Conservation (phyloP, 805 yeast species). For the Zygosaccharomyces kombuchaensis region DNA sequence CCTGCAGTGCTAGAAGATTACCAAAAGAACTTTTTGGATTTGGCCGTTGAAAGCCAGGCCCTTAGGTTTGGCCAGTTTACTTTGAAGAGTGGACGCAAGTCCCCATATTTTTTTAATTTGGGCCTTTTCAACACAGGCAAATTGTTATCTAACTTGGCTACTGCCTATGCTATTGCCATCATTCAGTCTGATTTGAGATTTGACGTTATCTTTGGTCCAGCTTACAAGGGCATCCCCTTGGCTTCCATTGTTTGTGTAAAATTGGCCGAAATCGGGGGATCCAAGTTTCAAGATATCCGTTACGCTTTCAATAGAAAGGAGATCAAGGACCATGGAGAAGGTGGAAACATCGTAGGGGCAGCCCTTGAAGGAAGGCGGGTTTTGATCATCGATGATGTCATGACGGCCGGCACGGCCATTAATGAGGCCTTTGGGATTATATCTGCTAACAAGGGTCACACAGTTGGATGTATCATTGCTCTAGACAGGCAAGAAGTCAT, state of each 20-base stretch:
- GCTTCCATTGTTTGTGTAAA: slow-evolving; percentile 92
- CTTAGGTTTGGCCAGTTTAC: slow-evolving; percentile 86
- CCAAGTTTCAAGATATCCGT: slow-evolving; percentile 64
- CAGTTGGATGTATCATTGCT: slow-evolving; percentile 84
- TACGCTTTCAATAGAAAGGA: slow-evolving; percentile 97
- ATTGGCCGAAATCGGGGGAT: slow-evolving; percentile 85
- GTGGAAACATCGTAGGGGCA: slow-evolving; percentile 90
- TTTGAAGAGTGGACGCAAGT: slow-evolving; percentile 82
- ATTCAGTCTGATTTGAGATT: slow-evolving; percentile 76
- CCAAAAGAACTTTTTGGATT: slow-evolving; percentile 67
- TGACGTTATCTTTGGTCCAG: slow-evolving; percentile 94
- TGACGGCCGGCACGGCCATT: slow-evolving; percentile 98
- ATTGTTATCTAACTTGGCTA: slow-evolving; percentile 72
- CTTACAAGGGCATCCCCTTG: slow-evolving; percentile 94
- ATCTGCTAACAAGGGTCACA: slow-evolving; percentile 58
- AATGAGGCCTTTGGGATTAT: slow-evolving; percentile 88
- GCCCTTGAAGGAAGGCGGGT: slow-evolving; percentile 65
- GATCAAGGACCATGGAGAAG: slow-evolving; percentile 97
- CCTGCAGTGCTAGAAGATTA: slow-evolving; percentile 40
- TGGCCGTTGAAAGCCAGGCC: slow-evolving; percentile 78
- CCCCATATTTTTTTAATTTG: slow-evolving; percentile 95
- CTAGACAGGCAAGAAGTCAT: slow-evolving; percentile 94
- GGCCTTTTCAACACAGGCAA: slow-evolving; percentile 86
- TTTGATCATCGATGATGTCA: slow-evolving; percentile 90
- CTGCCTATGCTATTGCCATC: slow-evolving; percentile 85